Evolutionary conservation across 2,329 filamentous ascomycete genomes (phyloP).

Genomic region (Colletotrichum liaoningense): DNA sequence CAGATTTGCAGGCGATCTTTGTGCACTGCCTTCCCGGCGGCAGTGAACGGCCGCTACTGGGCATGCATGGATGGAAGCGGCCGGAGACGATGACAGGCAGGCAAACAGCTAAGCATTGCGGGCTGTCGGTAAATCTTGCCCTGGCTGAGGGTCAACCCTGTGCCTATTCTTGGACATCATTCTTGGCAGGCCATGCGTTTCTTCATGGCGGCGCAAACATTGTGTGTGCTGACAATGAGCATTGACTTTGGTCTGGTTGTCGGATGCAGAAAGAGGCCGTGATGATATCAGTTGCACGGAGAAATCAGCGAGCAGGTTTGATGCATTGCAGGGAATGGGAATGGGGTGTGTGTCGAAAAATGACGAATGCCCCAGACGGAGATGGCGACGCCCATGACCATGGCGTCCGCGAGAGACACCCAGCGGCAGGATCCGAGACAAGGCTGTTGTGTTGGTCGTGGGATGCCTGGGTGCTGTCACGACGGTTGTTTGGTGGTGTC

Average conservation of each 20-base stretch:
- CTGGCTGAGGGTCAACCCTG: slow-evolving; percentile 8
- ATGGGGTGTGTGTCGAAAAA: background rate
- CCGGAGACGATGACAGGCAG: slow-evolving; percentile 16
- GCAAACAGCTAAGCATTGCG: slow-evolving; percentile 30
- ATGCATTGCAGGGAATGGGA: background rate
- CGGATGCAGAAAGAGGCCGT: background rate
- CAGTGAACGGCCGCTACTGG: background rate
- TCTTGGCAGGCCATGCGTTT: slow-evolving; percentile 29
- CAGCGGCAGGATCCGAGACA: slow-evolving; percentile 31
- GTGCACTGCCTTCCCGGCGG: slow-evolving; percentile 1
- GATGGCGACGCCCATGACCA: slow-evolving; percentile 18
- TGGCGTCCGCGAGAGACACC: background rate
- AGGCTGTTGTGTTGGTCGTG: slow-evolving; percentile 16
- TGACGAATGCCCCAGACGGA: background rate
- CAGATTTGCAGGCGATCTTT: background rate
- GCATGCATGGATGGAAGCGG: slow-evolving; percentile 13
- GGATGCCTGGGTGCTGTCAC: slow-evolving; percentile 11
- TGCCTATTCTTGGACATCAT: slow-evolving; percentile 30
- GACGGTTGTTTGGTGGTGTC: background rate
- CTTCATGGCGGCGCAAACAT: background rate
- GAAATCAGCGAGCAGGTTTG: slow-evolving; percentile 1
- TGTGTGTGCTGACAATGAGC: background rate
- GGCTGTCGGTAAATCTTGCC: slow-evolving; percentile 30
- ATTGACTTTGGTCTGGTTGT: background rate
- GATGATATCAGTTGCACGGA: slow-evolving; percentile 1